A percentile compares a stretch with the other conserved stretches of the same genome.
phyloP scores from a whole-genome alignment of 2,329 filamentous ascomycete genomes.

The Didymella pomorum region DNA sequence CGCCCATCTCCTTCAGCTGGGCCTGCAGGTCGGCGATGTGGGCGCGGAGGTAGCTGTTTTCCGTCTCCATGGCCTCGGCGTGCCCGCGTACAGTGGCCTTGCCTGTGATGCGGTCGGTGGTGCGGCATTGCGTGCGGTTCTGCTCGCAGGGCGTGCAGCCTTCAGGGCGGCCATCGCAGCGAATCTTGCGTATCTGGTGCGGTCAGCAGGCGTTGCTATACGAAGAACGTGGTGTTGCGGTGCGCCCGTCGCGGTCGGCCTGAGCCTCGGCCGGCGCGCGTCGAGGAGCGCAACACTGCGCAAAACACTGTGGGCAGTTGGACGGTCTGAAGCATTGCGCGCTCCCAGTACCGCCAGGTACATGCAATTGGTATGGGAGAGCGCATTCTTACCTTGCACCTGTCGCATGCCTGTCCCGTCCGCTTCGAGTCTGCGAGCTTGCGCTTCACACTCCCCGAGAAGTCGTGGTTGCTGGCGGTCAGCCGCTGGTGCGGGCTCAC shows the following conservation, averaged over 20 bases:
- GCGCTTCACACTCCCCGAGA: constrained; percentile 56
- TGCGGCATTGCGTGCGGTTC: constrained; percentile 79
- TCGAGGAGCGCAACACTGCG: not conserved
- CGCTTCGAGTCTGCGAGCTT: constrained; percentile 63
- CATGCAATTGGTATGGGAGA: not conserved
- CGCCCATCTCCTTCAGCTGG: constrained; percentile 67
- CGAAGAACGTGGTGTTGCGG: not conserved
- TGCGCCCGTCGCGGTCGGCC: constrained; percentile 9
- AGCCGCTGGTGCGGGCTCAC: constrained; percentile 26
- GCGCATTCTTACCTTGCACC: constrained; percentile 76
- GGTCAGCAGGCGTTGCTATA: constrained; percentile 11
- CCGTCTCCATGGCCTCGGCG: constrained; percentile 76
- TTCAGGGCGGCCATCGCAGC: constrained; percentile 80
- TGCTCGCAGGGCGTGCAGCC: constrained; percentile 84
- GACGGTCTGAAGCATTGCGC: not conserved
- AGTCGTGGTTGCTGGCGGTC: constrained; percentile 32
- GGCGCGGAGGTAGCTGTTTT: constrained; percentile 71
- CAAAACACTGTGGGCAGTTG: too few species aligned
- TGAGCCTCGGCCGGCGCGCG: not conserved
- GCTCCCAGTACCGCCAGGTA: not conserved
- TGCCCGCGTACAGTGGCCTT: constrained; percentile 81
- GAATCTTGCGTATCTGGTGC: constrained; percentile 78
- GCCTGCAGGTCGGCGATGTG: constrained; percentile 74
- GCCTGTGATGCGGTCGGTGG: constrained; percentile 86
- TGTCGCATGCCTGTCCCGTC: constrained; percentile 87